A percentile compares a stretch with the other conserved stretches of the same genome.
Conservation (phyloP, 345 rosid genomes). For the Syzygium aqueum region DNA sequence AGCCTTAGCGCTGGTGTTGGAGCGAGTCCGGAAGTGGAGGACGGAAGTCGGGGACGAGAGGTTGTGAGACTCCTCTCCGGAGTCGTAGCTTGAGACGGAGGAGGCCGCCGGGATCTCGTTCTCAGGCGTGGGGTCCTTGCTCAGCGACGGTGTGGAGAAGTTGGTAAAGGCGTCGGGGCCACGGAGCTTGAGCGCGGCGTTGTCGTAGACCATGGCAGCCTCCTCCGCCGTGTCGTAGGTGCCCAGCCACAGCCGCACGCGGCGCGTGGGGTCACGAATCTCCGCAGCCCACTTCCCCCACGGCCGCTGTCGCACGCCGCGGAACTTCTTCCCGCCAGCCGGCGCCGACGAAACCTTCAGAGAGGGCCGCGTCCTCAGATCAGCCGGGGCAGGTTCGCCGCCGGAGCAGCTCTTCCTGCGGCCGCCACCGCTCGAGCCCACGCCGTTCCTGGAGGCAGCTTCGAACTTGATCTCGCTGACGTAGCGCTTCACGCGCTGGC, state of each 20-base stretch:
- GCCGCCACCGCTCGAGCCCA: background rate
- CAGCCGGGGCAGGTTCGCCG: background rate
- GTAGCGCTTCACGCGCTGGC: conserved; percentile 54
- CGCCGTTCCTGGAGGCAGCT: conserved; percentile 11
- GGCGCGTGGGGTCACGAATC: conserved; percentile 90
- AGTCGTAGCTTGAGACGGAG: conserved; percentile 38
- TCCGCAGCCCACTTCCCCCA: conserved; percentile 99
- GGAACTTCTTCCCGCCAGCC: conserved; percentile 42
- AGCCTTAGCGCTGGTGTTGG: background rate
- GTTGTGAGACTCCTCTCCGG: conserved; percentile 47
- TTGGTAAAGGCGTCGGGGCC: conserved; percentile 87
- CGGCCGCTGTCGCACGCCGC: conserved; percentile 89
- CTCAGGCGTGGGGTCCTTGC: conserved; percentile 6
- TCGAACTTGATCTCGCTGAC: conserved; percentile 60
- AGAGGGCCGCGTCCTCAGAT: background rate
- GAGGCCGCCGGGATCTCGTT: background rate
- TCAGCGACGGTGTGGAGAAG: conserved; percentile 38
- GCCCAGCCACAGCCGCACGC: conserved; percentile 82
- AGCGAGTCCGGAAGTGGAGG: background rate
- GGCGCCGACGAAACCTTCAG: background rate
- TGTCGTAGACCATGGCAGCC: conserved; percentile 90
- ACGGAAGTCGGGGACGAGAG: conserved; percentile 66
- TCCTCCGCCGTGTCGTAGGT: conserved; percentile 90
- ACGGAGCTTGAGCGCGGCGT: conserved; percentile 81
- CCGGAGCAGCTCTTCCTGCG: conserved; percentile 21